Percentiles rank a stretch among this genome's conserved stretches.
Conservation (phyloP, 257 asterid species). For the Nicotiana paniculata region DNA sequence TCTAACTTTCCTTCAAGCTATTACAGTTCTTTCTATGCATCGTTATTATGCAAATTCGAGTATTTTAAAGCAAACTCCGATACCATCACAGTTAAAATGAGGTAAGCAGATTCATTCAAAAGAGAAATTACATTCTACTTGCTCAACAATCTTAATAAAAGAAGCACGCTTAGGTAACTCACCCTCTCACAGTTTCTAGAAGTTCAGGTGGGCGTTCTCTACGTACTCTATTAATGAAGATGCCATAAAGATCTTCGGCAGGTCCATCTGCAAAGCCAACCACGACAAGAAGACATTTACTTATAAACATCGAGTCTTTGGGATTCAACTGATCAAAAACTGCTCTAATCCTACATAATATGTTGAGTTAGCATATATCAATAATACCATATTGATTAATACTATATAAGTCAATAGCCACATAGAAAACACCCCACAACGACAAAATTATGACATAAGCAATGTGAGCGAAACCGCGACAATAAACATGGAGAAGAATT, state of each 20-base stretch:
- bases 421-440: neutral
- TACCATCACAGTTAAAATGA: neutral
- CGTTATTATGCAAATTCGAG: neutral
- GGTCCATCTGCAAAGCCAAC: conserved; percentile 70
- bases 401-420: neutral
- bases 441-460: neutral
- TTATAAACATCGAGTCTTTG: neutral
- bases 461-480: neutral
- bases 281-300: neutral
- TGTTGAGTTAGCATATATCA: neutral
- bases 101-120: neutral
- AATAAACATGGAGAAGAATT: neutral
- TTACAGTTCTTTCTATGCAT: neutral
- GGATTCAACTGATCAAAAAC: neutral
- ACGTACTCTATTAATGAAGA: conserved; percentile 86
- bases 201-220: conserved; percentile 92
- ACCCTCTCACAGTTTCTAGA: conserved; percentile 87
- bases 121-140: neutral
- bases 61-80: neutral
- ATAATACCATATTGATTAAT: neutral
- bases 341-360: neutral
- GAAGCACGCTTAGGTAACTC: conserved; percentile 12
- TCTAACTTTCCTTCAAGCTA: neutral
- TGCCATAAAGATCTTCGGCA: conserved; percentile 95
- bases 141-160: neutral